Percentiles rank a stretch among this genome's conserved stretches.
Conservation (phyloP, 495 filamentous ascomycete genomes). For the Xylona heveae region DNA sequence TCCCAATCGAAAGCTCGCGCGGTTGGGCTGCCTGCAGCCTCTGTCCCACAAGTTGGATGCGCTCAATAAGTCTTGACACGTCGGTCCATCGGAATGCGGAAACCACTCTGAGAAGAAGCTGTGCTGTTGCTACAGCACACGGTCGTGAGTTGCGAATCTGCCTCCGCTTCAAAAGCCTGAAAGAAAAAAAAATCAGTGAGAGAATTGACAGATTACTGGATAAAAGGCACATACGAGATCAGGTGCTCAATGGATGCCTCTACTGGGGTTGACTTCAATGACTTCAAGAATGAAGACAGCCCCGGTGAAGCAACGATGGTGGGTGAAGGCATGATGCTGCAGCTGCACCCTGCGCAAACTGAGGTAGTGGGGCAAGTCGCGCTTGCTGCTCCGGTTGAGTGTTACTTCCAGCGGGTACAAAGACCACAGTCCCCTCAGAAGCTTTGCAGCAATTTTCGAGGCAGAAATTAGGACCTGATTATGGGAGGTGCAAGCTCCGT, state of each 20-base stretch:
- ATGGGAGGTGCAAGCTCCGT: too few species aligned
- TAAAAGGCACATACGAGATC: constrained; percentile 36
- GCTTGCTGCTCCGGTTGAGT: too few species aligned
- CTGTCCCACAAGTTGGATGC: constrained; percentile 53
- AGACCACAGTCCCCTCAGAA: too few species aligned
- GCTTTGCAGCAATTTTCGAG: too few species aligned
- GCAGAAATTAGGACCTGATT: too few species aligned
- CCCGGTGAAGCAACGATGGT: constrained; percentile 36
- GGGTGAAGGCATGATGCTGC: constrained; percentile 24
- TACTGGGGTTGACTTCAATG: constrained; percentile 45
- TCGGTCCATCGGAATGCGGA: constrained; percentile 48
- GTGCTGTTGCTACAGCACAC: constrained; percentile 77
- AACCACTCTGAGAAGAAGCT: constrained; percentile 67
- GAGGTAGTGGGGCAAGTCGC: too few species aligned
- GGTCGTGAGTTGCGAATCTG: constrained; percentile 73
- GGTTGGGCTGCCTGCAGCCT: constrained; percentile 64
- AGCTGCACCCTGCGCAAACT: neutral
- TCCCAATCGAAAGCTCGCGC: constrained; percentile 75
- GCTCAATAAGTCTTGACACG: constrained; percentile 52
- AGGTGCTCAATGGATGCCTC: constrained; percentile 66
- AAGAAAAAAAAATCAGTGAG: neutral
- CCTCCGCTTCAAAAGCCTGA: constrained; percentile 67
- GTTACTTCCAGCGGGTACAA: too few species aligned
- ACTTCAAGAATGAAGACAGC: constrained; percentile 54
- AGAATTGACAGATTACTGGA: neutral